Conservation (phyloP, 2,329 filamentous ascomycete species). For the Fusarium sacchari region DNA sequence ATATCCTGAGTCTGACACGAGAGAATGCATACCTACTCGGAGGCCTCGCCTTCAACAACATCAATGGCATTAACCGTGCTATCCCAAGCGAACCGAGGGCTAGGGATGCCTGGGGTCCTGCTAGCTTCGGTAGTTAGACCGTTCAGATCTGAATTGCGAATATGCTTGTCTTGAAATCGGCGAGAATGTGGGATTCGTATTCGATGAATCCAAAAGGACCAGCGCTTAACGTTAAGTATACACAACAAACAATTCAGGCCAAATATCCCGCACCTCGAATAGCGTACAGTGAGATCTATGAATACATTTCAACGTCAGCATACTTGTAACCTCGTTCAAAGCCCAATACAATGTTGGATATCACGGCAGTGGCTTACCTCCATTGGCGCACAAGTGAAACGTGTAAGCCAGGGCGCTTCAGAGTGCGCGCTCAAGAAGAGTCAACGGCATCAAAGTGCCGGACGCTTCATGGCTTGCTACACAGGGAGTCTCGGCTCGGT, state of each 20-base stretch:
- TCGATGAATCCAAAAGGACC: not conserved
- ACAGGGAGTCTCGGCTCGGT: slow-evolving; percentile 16
- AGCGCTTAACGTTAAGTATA: not conserved
- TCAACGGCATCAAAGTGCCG: slow-evolving; percentile 18
- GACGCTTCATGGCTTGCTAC: slow-evolving; percentile 1
- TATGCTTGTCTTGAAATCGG: not conserved
- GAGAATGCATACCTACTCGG: not conserved
- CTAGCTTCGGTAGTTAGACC: slow-evolving; percentile 17
- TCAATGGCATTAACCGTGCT: not conserved
- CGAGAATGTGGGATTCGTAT: not conserved
- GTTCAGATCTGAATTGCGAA: slow-evolving; percentile 8
- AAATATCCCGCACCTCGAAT: not conserved
- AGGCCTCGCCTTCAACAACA: not conserved
- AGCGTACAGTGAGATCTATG: not conserved
- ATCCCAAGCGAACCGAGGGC: not conserved
- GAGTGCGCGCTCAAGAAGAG: not conserved
- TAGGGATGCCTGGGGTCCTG: not conserved
- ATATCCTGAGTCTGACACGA: not conserved
- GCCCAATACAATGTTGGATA: not conserved
- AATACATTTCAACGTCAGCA: not conserved
- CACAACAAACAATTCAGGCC: not conserved
- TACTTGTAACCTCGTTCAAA: not conserved
- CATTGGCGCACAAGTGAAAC: slow-evolving; percentile 8
- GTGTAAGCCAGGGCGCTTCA: not conserved
- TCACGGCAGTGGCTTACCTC: not conserved